phyloP scores from a whole-genome alignment of 345 rosid species.

The Eucalyptus cladocalyx region DNA sequence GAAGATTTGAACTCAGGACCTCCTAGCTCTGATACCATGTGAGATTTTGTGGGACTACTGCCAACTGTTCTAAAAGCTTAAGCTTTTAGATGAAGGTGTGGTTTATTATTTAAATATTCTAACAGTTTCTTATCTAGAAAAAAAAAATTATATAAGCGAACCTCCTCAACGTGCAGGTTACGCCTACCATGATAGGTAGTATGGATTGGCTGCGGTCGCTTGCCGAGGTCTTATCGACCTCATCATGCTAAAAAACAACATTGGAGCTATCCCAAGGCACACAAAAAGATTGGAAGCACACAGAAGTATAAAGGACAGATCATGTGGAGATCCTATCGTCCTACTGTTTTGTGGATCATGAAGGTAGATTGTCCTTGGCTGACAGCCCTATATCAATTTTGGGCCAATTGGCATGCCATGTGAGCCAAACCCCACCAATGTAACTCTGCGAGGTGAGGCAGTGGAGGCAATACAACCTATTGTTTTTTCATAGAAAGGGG shows the following conservation, averaged over 20 bases:
- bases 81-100: too few species aligned
- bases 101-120: too few species aligned
- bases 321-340: background rate
- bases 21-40: too few species aligned
- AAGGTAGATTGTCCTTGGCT: background rate
- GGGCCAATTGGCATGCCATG: background rate
- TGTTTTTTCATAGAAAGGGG: background rate
- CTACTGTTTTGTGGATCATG: background rate
- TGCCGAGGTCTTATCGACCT: background rate
- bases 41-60: too few species aligned
- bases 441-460: background rate
- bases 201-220: background rate
- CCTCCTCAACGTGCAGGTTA: background rate
- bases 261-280: background rate
- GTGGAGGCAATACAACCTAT: background rate
- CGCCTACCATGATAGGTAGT: background rate
- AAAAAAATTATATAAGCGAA: background rate
- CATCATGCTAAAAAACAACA: background rate
- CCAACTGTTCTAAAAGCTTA: too few species aligned
- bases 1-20: too few species aligned
- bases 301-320: background rate
- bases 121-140: constrained; percentile 49
- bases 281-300: background rate
- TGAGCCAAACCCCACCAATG: background rate
- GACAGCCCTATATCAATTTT: background rate